These are phyloP conservation scores for Dionaea muscipula DNA, from an alignment of 179 eudicot genomes.

Conservation along the genomic window DNA sequence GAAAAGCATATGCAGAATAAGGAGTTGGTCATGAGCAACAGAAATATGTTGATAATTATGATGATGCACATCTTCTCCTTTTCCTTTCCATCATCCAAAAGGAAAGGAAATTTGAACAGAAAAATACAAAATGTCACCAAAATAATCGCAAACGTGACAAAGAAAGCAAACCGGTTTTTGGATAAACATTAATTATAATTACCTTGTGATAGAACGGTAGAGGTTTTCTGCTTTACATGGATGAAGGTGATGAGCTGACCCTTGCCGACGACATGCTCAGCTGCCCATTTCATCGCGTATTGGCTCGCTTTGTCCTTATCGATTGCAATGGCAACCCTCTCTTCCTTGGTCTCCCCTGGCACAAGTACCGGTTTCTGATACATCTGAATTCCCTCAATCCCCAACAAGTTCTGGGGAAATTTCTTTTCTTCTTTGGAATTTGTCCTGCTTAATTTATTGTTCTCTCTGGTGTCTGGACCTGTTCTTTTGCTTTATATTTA, in stretches of 20 bases:
- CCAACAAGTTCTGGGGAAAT: too few relatives aligned
- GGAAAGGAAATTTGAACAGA: background rate
- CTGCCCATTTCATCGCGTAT: slow-evolving; percentile 37
- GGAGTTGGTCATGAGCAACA: background rate
- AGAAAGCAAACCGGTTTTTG: background rate
- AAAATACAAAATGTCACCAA: too few relatives aligned
- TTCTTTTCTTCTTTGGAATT: too few relatives aligned
- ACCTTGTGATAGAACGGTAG: slow-evolving; percentile 6
- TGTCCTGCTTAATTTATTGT: too few relatives aligned
- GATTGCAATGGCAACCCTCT: slow-evolving; percentile 19
- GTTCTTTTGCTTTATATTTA: too few relatives aligned
- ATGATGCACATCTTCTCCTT: background rate
- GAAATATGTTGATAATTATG: background rate
- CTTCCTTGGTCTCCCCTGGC: background rate
- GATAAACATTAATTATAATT: background rate
- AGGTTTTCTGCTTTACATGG: slow-evolving; percentile 19
- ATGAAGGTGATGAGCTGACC: slow-evolving; percentile 34
- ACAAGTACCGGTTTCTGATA: too few relatives aligned
- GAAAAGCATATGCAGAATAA: background rate
- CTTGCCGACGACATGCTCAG: slow-evolving; percentile 23
- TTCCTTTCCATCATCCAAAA: background rate
- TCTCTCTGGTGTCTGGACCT: too few relatives aligned
- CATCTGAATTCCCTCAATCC: too few relatives aligned
- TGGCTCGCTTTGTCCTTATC: slow-evolving; percentile 42
- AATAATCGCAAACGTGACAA: background rate